Evolutionary conservation across 352 stramenopile genomes (phyloP), one percentile per base, ranked within the genome.

Genomic region (Phytophthora tubulina): DNA sequence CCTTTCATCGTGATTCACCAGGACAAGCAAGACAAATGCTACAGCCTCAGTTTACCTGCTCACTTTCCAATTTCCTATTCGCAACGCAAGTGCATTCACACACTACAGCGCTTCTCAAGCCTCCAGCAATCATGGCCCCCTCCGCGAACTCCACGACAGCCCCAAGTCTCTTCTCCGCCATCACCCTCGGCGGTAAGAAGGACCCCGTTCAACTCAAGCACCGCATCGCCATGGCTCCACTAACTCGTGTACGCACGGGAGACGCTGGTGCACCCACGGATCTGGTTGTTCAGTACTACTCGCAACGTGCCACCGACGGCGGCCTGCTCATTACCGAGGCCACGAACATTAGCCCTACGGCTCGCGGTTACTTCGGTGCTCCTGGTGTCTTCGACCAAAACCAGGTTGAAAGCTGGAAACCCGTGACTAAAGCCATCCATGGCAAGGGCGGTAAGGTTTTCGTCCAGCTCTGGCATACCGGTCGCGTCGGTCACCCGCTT

Each of bases 381-480:
- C 84, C 84, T 4, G 84, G 81, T 6, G 56, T 92, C 49, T 88
- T 79, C 46, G 72, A 54, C 15, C 38, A 82, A 31, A 67, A 81
- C 15, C 84, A 93, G 54, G n/a, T 84, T 35, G 45, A 75, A 10
- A 71, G 51, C 13, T 93, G 83, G 85, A 81, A 90, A 31, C 30
- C 53, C 2, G 66, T 93, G 11, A 86, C 68, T 21, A 54, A 79
- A 44, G 65, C 77, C 3, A 88, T 97, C 36, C 92, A 97, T 63
- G 76, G 67, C 30, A 90, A 93, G 46, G 78, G 75, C 33, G 64
- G 64, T 13, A 70, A 70, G 45, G 33, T 70, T 14, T 70, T 63
- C 35, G 33, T 59, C 35, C 62, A 97, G 77, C 75, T 97, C 30
- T 97, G 90, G 89, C 91, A 98, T 70, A 86, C 84, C 5, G 92